Base-by-base conservation (phyloP, 1,284 basidiomycete genomes). In the Anthracocystis walkeri region DNA sequence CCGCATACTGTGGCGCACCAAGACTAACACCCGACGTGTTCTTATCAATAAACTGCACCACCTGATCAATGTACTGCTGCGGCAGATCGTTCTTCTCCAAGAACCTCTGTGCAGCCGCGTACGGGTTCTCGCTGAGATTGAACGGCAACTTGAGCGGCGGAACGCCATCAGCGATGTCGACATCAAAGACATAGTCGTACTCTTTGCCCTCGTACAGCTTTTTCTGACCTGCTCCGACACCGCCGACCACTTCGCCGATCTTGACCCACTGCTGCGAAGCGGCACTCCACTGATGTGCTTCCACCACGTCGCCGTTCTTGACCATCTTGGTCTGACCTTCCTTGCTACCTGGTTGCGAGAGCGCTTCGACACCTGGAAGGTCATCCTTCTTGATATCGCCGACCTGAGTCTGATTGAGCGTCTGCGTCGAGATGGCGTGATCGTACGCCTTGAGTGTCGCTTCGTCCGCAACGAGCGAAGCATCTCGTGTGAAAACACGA, bases 131-230 rank as follows among this genome's bases (percentile, higher is more conserved):
- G 49, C 56, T 75, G 25, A 80, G 65, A 50, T 98, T 98, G 86
- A 93, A 99, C 0, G 96, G 95, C 33, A 99, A 89, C 84, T 98
- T 98, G 73, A 99, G 88, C 7, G 95, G 92, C 7, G 96, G 95
- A 23, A 90, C 90, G 7, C 94, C 96, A 75, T 98, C 96, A 74
- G 93, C 89, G 29, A 98, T 92, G 82, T 98, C 96, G 20, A 99
- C 95, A 81, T 98, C 95, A 81, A 99, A 99, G 8, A 99, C 96
- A 81, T 97, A 96, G 87, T 99, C 97, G 83, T 95, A 99, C 86
- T 98, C 96, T 84, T 92, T 91, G 31, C 97, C 97, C 41, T 86
- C 78, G 84, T 92, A 92, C 6, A 96, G 88, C 85, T 96, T 93
- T 86, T 94, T 97, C 66, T 92, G 89, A 8, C 90, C 90, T 49